These are phyloP conservation scores for Suillus brevipes DNA, from an alignment of 768 basidiomycete species.

Conservation along the genomic window DNA sequence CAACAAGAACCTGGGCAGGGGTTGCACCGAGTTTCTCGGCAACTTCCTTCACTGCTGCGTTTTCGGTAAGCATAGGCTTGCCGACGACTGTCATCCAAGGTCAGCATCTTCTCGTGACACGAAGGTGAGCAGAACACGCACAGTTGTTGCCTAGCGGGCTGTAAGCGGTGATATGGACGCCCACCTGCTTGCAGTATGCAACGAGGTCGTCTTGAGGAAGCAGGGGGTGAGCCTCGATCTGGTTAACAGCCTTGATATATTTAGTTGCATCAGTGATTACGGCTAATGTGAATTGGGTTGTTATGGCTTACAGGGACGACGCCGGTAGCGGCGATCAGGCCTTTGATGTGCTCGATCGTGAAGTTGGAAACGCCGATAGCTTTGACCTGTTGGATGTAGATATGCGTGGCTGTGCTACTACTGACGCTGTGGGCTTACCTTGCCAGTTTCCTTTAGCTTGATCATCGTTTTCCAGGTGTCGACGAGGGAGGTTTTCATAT, in stretches of 20 bases:
- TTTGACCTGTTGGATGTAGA: conserved; percentile 46
- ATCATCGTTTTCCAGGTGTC: conserved; percentile 87
- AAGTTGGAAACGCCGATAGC: conserved; percentile 86
- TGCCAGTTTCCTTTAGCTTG: conserved; percentile 62
- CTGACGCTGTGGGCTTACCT: conserved; percentile 40
- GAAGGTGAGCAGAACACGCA: conserved; percentile 31
- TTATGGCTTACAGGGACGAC: conserved; percentile 60
- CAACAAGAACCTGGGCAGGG: conserved; percentile 79
- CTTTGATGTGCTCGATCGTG: conserved; percentile 61
- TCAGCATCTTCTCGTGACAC: background rate
- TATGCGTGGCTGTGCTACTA: background rate
- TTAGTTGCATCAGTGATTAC: conserved; percentile 4
- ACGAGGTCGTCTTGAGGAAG: conserved; percentile 75
- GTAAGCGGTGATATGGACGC: conserved; percentile 71
- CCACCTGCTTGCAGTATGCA: conserved; percentile 64
- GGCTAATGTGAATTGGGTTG: background rate
- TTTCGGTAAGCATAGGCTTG: conserved; percentile 67
- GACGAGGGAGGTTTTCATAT: conserved; percentile 57
- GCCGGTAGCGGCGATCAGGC: conserved; percentile 66
- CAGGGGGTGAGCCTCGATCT: conserved; percentile 82
- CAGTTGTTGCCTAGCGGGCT: conserved; percentile 82
- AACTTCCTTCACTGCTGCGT: conserved; percentile 58
- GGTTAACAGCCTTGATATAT: conserved; percentile 56
- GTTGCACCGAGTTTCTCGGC: conserved; percentile 64
- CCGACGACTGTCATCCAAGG: conserved; percentile 46